Conservation (phyloP, 768 basidiomycete genomes). For the Lactarius hengduanensis region DNA sequence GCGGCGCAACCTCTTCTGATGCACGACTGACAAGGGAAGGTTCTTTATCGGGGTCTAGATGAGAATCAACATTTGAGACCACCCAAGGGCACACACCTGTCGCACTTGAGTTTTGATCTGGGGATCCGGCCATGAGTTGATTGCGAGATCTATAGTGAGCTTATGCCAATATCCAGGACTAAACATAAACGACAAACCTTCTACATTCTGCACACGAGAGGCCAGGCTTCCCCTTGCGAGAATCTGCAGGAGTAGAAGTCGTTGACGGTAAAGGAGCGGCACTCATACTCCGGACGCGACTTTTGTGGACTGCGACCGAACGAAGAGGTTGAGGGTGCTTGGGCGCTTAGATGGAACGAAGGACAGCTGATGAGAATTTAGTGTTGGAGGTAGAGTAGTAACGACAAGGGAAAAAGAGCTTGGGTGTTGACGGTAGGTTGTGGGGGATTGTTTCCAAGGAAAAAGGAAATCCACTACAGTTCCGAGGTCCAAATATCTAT, state of each 20-base stretch:
- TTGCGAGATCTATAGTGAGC: background rate
- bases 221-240: constrained; percentile 37
- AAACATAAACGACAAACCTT: constrained; percentile 36
- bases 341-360: background rate
- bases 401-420: background rate
- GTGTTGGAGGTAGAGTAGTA: background rate
- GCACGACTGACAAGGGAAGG: constrained; percentile 56
- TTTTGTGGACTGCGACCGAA: background rate
- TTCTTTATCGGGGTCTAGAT: constrained; percentile 33
- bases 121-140: background rate
- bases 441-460: background rate
- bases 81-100: constrained; percentile 36
- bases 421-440: background rate
- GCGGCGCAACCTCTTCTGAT: constrained; percentile 51
- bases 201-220: constrained; percentile 55
- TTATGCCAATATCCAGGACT: background rate
- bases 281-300: constrained; percentile 14
- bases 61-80: background rate
- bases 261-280: constrained; percentile 2
- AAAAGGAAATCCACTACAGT: constrained; percentile 1
- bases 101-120: constrained; percentile 56
- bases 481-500: constrained; percentile 21
- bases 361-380: background rate
- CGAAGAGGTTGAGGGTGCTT: background rate
- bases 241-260: constrained; percentile 16